A percentile compares a stretch with the other conserved stretches of the same genome.
phyloP scores from a whole-genome alignment of 2,329 filamentous ascomycete species.

The Calcarisporium arbuscula region DNA sequence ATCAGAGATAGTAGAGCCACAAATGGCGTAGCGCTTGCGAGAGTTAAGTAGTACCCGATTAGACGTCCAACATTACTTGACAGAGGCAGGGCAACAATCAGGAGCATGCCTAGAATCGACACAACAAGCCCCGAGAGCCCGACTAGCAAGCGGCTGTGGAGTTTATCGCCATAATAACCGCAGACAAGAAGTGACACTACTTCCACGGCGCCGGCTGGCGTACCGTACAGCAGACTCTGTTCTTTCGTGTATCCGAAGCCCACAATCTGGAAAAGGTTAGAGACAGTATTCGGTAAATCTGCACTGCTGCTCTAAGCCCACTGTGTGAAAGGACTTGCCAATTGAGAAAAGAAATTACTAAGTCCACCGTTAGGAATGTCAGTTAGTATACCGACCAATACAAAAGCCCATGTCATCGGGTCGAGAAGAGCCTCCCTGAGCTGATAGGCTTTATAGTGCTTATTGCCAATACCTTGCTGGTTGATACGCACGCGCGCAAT shows the following conservation, averaged over 20 bases:
- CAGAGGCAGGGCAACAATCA: constrained; percentile 12
- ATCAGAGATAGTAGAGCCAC: constrained; percentile 34
- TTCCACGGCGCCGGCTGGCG: constrained; percentile 60
- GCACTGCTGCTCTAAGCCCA: no score
- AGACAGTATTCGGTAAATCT: no score
- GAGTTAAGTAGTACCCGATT: constrained; percentile 62
- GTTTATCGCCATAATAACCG: constrained; percentile 22
- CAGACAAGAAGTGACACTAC: constrained; percentile 50
- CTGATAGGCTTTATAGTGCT: constrained; percentile 60
- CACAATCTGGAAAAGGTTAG: no score
- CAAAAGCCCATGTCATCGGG: constrained; percentile 7
- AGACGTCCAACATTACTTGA: constrained; percentile 45
- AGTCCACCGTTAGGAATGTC: constrained; percentile 11
- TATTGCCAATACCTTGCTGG: constrained; percentile 62
- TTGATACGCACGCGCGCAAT: constrained; percentile 51
- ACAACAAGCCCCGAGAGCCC: constrained; percentile 14
- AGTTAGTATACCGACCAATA: constrained; percentile 5
- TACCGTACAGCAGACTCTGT: constrained; percentile 58
- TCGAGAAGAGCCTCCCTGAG: constrained; percentile 24
- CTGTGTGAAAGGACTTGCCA: no score
- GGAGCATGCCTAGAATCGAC: constrained; percentile 27
- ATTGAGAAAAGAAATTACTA: constrained; percentile 31
- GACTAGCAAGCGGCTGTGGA: constrained; percentile 10
- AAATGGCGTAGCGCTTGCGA: constrained; percentile 9
- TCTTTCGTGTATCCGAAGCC: constrained; percentile 58